These are phyloP conservation scores for Dendrobium chrysotoxum DNA, from an alignment of 106 monocot genomes.

Conservation along the genomic window DNA sequence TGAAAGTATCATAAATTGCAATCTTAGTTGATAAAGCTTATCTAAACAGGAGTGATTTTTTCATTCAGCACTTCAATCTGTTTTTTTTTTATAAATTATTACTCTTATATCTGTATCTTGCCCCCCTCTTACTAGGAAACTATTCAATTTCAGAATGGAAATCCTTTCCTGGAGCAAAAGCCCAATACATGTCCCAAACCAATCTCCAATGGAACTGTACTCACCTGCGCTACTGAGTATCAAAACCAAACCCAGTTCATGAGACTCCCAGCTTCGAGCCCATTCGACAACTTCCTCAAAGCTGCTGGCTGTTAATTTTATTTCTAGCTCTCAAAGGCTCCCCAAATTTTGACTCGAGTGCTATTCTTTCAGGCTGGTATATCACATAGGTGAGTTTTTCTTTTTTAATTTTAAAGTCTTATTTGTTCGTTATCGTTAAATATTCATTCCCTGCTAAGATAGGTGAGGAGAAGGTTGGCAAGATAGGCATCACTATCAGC, in stretches of 20 bases:
- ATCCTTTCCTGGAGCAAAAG: conserved; percentile 12
- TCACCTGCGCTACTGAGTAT: conserved; percentile 11
- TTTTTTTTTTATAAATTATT: background rate
- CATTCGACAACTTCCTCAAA: conserved; percentile 22
- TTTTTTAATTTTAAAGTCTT: background rate
- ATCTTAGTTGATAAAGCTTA: too few relatives aligned
- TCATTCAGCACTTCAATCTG: background rate
- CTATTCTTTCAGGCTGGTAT: background rate
- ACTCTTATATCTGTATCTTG: background rate
- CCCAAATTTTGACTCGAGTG: background rate
- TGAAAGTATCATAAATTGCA: too few relatives aligned
- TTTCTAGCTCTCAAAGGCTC: background rate
- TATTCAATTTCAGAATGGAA: conserved; percentile 9
- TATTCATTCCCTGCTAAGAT: background rate
- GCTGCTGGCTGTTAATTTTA: conserved; percentile 13
- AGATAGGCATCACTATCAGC: background rate
- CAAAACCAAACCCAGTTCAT: conserved; percentile 13
- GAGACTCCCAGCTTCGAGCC: conserved; percentile 19
- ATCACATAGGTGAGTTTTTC: background rate
- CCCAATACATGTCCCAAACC: background rate
- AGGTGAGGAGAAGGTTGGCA: background rate
- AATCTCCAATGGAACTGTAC: background rate
- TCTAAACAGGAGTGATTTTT: too few relatives aligned
- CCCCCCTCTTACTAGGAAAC: too few relatives aligned
- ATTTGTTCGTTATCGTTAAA: background rate